Evolutionary conservation across 1,284 basidiomycete genomes (phyloP).

Genomic region (Heterobasidion annosum): DNA sequence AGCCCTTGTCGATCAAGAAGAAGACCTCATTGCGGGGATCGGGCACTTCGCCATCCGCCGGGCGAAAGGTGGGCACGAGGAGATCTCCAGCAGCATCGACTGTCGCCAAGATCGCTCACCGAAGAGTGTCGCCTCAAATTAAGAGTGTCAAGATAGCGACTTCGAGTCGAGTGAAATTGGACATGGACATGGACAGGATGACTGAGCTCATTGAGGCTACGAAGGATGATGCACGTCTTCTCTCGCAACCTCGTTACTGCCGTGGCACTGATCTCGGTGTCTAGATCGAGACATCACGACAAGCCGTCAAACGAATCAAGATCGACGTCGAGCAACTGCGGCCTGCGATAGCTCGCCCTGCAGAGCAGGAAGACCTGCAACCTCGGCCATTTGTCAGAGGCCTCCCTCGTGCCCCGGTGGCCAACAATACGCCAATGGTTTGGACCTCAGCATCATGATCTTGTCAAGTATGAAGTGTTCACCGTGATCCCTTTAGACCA

Average conservation of each 20-base stretch:
- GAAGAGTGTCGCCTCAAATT: background rate
- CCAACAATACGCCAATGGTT: background rate
- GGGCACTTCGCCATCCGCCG: slow-evolving; percentile 18
- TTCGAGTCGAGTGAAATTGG: too few species aligned
- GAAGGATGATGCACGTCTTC: too few species aligned
- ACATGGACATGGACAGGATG: too few species aligned
- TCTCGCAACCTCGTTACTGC: too few species aligned
- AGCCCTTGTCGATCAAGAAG: slow-evolving; percentile 76
- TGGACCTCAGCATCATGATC: too few species aligned
- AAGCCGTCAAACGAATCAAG: slow-evolving; percentile 62
- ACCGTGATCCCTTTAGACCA: slow-evolving; percentile 34
- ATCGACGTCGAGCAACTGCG: slow-evolving; percentile 33
- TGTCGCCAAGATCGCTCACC: slow-evolving; percentile 2
- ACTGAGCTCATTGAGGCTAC: too few species aligned
- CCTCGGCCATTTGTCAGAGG: slow-evolving; percentile 37
- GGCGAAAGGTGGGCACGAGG: too few species aligned
- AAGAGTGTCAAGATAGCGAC: too few species aligned
- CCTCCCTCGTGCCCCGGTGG: slow-evolving; percentile 21
- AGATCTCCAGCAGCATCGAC: too few species aligned
- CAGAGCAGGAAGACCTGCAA: slow-evolving; percentile 2
- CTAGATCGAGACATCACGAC: slow-evolving; percentile 58
- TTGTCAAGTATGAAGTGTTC: background rate
- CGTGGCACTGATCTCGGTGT: background rate
- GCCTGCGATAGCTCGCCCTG: slow-evolving; percentile 8
- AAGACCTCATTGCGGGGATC: slow-evolving; percentile 30